A percentile compares a stretch with the other conserved stretches of the same genome.
phyloP scores from a whole-genome alignment of 768 basidiomycete species.

The Neoboletus magnificus region DNA sequence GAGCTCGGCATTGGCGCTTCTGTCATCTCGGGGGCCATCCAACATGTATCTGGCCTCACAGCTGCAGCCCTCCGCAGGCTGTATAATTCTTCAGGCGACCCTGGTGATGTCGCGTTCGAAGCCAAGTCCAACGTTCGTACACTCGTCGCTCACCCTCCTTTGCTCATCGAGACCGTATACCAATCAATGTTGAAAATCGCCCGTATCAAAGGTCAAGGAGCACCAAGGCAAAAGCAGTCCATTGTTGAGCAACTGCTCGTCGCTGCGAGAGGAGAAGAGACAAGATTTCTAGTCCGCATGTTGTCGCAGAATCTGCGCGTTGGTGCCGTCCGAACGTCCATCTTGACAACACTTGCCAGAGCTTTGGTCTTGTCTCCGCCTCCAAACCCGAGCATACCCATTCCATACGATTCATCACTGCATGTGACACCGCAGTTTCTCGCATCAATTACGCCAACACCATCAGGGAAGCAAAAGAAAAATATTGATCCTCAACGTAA shows the following conservation, averaged over 20 bases:
- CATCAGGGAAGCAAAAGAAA: slow-evolving; percentile 30
- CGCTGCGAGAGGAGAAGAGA: slow-evolving; percentile 81
- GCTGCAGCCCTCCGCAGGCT: slow-evolving; percentile 55
- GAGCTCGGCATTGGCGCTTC: slow-evolving; percentile 71
- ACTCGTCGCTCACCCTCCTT: slow-evolving; percentile 65
- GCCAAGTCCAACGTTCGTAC: slow-evolving; percentile 77
- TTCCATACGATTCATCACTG: slow-evolving; percentile 24
- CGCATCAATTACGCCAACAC: slow-evolving; percentile 16
- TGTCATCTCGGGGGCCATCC: slow-evolving; percentile 66
- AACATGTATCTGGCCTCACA: slow-evolving; percentile 66
- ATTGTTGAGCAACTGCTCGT: slow-evolving; percentile 81
- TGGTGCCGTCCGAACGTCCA: slow-evolving; percentile 81
- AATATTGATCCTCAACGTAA: slow-evolving; percentile 29
- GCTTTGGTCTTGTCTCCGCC: slow-evolving; percentile 65
- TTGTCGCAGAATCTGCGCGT: slow-evolving; percentile 77
- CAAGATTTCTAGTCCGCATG: slow-evolving; percentile 76
- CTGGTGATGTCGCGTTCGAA: slow-evolving; percentile 84
- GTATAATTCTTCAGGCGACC: slow-evolving; percentile 75
- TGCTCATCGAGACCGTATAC: slow-evolving; percentile 66
- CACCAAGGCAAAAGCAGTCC: slow-evolving; percentile 70
- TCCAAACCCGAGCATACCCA: slow-evolving; percentile 18
- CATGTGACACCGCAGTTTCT: slow-evolving; percentile 24
- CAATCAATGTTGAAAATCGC: slow-evolving; percentile 65
- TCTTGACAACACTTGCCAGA: slow-evolving; percentile 76
- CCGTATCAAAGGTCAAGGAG: slow-evolving; percentile 67